These are phyloP conservation scores for Zoysia matrella DNA, from an alignment of 202 grass and related monocot species.

Conservation along the genomic window DNA sequence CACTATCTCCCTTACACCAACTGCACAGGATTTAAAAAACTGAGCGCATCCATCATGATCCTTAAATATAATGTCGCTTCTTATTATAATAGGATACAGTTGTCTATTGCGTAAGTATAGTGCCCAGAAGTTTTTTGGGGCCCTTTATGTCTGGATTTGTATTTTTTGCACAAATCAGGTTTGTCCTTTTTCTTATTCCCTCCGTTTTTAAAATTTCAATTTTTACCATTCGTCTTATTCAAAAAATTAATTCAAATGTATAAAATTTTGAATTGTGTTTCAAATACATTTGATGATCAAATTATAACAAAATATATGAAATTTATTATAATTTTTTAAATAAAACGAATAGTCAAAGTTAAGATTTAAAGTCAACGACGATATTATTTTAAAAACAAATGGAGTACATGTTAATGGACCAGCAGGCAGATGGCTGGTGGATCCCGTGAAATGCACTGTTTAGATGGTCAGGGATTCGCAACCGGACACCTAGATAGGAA, in stretches of 20 bases:
- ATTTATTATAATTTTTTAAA: too few relatives aligned
- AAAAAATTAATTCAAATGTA: too few relatives aligned
- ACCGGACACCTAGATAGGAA: not conserved
- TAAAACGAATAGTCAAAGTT: too few relatives aligned
- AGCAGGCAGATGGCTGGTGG: not conserved
- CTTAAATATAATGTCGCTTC: not conserved
- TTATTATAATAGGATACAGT: not conserved
- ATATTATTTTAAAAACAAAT: too few relatives aligned
- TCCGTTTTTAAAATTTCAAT: too few relatives aligned
- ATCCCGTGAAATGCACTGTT: not conserved
- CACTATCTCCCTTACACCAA: slow-evolving; percentile 27
- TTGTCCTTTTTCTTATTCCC: too few relatives aligned
- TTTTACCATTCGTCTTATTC: too few relatives aligned
- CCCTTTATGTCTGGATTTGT: not conserved
- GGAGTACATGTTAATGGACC: not conserved
- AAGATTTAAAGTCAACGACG: too few relatives aligned
- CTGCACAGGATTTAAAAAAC: slow-evolving; percentile 10
- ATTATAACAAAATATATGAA: too few relatives aligned
- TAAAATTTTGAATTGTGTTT: too few relatives aligned
- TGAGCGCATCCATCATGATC: slow-evolving; percentile 4
- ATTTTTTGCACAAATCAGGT: not conserved
- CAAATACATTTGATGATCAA: too few relatives aligned
- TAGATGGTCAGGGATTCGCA: too few relatives aligned
- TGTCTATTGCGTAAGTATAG: not conserved
- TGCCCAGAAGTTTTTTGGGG: not conserved